Base-by-base conservation (phyloP, 768 basidiomycete genomes). In the Lactarius vividus region DNA sequence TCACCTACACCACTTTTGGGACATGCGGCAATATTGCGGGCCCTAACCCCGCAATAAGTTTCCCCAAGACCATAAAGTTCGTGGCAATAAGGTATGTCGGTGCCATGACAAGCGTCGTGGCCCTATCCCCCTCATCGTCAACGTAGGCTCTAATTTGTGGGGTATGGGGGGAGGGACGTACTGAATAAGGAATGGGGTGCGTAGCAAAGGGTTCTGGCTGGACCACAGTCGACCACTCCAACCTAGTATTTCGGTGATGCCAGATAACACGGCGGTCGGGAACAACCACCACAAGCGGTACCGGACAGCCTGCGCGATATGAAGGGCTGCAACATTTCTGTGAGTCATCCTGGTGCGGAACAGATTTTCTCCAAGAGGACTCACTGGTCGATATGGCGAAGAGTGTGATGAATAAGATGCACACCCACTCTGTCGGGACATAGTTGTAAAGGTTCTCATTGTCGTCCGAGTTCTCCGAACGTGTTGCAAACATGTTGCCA, bases 111-210 rank as follows among this genome's bases (percentile, higher is more conserved):
- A 77, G 73, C 35, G 72, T 73, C 49, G 68, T 60, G 55, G 77
- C 76, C 66, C 75, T 76, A 40, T 57, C 46, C 23, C 33, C 13
- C 55, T 31, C 7, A 15, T 52, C 44, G 16, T 57, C 29, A 26
- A 16, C 49, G 8, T 28, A n/a, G 28, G 5, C 29, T 33, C 11
- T 26, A 39, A 15, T 20, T 8, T 3, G 20, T 20, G 20, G 33
- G 15, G 11, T 20, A 42, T 18, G 28, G 9, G 33, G 33, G 33
- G 6, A 28, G 26, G 23, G 40, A 67, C 74, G n/a, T 61, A 78
- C 77, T 83, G 80, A 68, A 81, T 80, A 54, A 80, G 63, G 71
- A 78, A 83, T 0, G 80, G 75, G 20, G 72, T 72, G 28, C 69
- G 65, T n/a, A 64, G 44, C 5, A 59, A 18, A 1, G 73, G 70